These are phyloP conservation scores for Ceratobasidium sp. DNA, from an alignment of 1,284 basidiomycete species.

Conservation along the genomic window DNA sequence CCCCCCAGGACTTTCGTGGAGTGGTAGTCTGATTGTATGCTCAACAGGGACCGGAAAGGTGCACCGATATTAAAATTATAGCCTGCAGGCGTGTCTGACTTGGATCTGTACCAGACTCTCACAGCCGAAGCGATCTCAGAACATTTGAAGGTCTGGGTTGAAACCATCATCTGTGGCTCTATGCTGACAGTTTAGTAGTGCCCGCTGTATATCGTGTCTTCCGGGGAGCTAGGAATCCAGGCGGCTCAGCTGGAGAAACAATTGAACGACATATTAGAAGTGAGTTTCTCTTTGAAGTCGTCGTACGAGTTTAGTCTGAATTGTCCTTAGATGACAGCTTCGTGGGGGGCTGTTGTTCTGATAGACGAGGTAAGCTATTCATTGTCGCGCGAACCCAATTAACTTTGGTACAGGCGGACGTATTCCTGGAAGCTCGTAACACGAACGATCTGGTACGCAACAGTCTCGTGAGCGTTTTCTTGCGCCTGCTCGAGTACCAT, in stretches of 20 bases:
- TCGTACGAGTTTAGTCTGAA: not conserved
- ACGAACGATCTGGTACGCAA: constrained; percentile 69
- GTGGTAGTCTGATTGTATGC: not conserved
- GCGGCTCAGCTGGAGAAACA: constrained; percentile 60
- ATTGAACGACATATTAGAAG: constrained; percentile 60
- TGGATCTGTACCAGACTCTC: constrained; percentile 8
- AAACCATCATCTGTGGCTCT: too few species aligned
- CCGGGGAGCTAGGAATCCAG: constrained; percentile 66
- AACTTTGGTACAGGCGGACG: constrained; percentile 56
- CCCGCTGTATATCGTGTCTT: constrained; percentile 69
- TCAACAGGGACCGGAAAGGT: constrained; percentile 39
- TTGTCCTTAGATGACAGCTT: constrained; percentile 60
- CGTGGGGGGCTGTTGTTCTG: constrained; percentile 71
- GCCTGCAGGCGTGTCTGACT: not conserved
- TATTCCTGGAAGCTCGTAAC: constrained; percentile 72
- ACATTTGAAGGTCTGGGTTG: constrained; percentile 34
- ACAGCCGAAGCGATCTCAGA: constrained; percentile 42
- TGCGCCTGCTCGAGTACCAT: constrained; percentile 72
- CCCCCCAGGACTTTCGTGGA: too few species aligned
- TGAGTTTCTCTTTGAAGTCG: constrained; percentile 47
- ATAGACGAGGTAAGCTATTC: constrained; percentile 61
- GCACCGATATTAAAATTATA: not conserved
- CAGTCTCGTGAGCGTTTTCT: constrained; percentile 72
- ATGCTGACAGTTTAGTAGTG: constrained; percentile 9
- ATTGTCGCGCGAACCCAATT: not conserved